A percentile compares a stretch with the other conserved stretches of the same genome.
These are phyloP conservation scores for Trichophyton mentagrophytes DNA, from an alignment of 2,329 filamentous ascomycete species.

Conservation along the genomic window DNA sequence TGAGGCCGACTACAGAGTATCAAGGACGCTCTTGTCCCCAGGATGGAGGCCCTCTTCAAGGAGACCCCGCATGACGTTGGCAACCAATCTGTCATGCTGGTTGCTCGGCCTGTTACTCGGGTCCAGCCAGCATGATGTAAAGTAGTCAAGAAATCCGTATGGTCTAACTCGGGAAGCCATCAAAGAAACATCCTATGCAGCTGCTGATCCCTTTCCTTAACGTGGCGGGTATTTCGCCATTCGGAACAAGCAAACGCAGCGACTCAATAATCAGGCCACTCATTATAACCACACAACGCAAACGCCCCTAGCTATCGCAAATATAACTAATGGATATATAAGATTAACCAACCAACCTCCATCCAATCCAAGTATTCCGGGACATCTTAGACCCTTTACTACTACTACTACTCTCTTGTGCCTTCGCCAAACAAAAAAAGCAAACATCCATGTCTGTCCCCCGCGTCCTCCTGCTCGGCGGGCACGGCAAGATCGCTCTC, in stretches of 20 bases:
- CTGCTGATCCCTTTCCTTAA: too few relatives aligned
- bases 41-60: constrained; percentile 1
- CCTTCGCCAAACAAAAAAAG: background rate
- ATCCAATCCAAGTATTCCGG: too few relatives aligned
- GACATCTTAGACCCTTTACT: too few relatives aligned
- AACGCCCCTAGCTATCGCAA: too few relatives aligned
- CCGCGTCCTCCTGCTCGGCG: constrained; percentile 61
- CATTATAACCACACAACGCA: background rate
- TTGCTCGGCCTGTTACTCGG: background rate
- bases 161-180: background rate
- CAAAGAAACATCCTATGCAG: background rate
- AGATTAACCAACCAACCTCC: too few relatives aligned
- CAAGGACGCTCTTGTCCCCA: constrained; percentile 3
- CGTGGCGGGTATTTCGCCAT: background rate
- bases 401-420: too few relatives aligned
- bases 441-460: constrained; percentile 1
- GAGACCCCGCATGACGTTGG: background rate
- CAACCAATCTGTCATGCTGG: background rate
- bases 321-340: too few relatives aligned
- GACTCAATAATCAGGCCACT: background rate
- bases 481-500: constrained; percentile 67
- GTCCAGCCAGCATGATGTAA: background rate
- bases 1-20: background rate
- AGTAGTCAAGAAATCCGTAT: background rate
- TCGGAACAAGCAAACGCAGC: background rate